Evolutionary conservation across 2,329 filamentous ascomycete genomes (phyloP), one percentile per base, ranked within the genome.

Genomic region (Emericellopsis cladophorae): DNA sequence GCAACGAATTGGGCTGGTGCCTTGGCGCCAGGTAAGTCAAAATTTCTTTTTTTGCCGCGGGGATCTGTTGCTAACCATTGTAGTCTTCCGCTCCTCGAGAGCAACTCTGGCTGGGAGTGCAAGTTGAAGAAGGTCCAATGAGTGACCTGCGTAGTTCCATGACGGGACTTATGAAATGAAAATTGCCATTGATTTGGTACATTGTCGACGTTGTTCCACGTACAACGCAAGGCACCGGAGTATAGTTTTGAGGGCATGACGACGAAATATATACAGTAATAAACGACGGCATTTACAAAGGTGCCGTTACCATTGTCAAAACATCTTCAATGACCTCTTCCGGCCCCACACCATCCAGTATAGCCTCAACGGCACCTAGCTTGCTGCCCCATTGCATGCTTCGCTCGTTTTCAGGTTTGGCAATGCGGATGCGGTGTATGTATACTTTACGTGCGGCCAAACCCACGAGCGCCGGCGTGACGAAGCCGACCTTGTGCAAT

Each of bases 1-100:
- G 80, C 42, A 95, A 95, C 60, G 93, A 98, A 67, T 66, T 98
- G 53, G 92, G 92, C 32, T 98, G 92, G 92, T 96, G 90, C 66
- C 71, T 98, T 55, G 92, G 92, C 61, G 92, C 92, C 49, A 95
- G 87, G 86, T 92, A 69, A 67, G 81, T 55, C 21, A 41, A 9
- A 32, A 7, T 11, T 42, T 31, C 29, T n/a, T 23, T 5, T 40
- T 16, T 18, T 14, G 23, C 23, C 38, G 21, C 10, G 34, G 42
- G 3, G 15, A 45, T 55, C 41, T 26, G 40, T 12, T 53, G 47
- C 63, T 74, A 62, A 71, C 51, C 26, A 7, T 40, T 41, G 34
- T 41, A 94, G 88, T 73, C 69, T 95, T 52, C 90, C 89, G 31
- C 72, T 95, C 35, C 69, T 95, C 44, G 80, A 78, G 49, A 74